Conservation (phyloP, 257 asterid species). For the Gentiana macrophylla region DNA sequence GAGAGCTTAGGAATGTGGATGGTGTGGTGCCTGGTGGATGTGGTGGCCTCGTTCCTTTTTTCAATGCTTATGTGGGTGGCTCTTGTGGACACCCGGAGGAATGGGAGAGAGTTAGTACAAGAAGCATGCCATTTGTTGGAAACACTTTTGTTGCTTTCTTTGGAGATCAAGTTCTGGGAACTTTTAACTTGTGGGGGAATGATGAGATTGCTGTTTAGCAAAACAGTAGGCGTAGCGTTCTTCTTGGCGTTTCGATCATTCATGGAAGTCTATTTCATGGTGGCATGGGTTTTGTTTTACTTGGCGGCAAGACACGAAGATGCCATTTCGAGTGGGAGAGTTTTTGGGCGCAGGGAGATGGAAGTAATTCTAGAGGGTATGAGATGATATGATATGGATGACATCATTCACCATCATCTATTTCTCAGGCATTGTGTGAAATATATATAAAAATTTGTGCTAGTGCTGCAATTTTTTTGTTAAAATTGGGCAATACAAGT, state of each 20-base stretch:
- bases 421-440: slow-evolving; percentile 19
- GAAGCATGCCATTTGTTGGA: slow-evolving; percentile 66
- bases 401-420: slow-evolving; percentile 9
- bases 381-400: slow-evolving; percentile 31
- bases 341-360: slow-evolving; percentile 65
- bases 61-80: slow-evolving; percentile 82
- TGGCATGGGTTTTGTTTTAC: slow-evolving; percentile 73
- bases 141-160: slow-evolving; percentile 49
- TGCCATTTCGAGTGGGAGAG: slow-evolving; percentile 48
- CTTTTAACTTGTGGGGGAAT: slow-evolving; percentile 58
- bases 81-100: slow-evolving; percentile 62
- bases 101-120: slow-evolving; percentile 80
- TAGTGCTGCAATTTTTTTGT: slow-evolving; percentile 29
- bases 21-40: slow-evolving; percentile 61
- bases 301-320: slow-evolving; percentile 68
- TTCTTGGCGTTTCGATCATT: slow-evolving; percentile 52
- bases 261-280: slow-evolving; percentile 81
- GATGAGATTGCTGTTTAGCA: slow-evolving; percentile 58
- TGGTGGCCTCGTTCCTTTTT: slow-evolving; percentile 58
- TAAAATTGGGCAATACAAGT: slow-evolving; percentile 12
- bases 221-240: slow-evolving; percentile 40
- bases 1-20: slow-evolving; percentile 59
- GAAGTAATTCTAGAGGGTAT: slow-evolving; percentile 56
- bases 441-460: slow-evolving; percentile 20
- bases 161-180: slow-evolving; percentile 73